Base-by-base conservation (phyloP, 371 early-diverging fungal genomes). In the Mortierella sp. region DNA sequence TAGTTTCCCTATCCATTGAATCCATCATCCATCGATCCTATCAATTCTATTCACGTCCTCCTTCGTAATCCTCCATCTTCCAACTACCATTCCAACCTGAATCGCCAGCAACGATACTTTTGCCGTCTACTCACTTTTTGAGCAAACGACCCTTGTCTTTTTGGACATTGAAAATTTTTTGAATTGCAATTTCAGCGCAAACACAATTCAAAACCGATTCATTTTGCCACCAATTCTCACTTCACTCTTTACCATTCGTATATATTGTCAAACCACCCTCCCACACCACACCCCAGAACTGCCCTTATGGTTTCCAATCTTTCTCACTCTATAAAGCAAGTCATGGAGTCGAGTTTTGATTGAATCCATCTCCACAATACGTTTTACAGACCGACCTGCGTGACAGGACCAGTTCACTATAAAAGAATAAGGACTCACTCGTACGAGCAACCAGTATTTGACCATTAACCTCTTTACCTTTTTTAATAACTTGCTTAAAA, bases 1-100 rank as follows among this genome's bases (percentile, higher is more conserved):
- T 51, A n/a, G 43, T 14, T 51, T 12, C 16, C 22, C 18, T 54
- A 26, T 26, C 28, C 54, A 37, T n/a, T 37, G 20, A 68, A 12
- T 62, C 26, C 18, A 28, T 61, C 39, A 75, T 70, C 76, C 66
- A 75, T 64, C 75, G 47, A 52, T 55, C 69, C 45, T 14, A 43
- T 47, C 54, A n/a, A 26, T 14, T 55, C 49, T 22, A 47, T 16
- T 9, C 28, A 55, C 11, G 0, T 39, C 51, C 18, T 52, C 2
- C 32, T 3, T 30, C 65, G 0, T 11, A 3, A 2, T 43, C 11
- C 39, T 28, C 32, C 5, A 12, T 59, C 45, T 9, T 18, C 18
- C 8, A 1, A 8, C 24, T 20, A 20, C 32, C 52, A 40, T 55
- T 16, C 54, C 63, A 32, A 18, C 8, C n/a, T 30, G 10, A 26